Conservation (phyloP, 2,329 filamentous ascomycete genomes). For the Diaporthe citriasiana region DNA sequence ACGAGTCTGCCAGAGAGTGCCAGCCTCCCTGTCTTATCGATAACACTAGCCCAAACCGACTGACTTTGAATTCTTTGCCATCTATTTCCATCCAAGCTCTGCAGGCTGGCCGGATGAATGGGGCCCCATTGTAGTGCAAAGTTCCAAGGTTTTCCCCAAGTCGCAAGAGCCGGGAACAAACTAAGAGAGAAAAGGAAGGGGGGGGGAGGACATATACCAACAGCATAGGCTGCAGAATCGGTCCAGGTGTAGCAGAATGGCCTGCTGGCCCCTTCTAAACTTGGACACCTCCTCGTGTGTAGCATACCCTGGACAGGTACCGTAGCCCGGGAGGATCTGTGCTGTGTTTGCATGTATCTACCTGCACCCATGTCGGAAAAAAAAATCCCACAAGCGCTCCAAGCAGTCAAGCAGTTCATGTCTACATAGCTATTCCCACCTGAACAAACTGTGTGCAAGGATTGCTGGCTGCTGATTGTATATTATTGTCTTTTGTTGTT, state of each 20-base stretch:
- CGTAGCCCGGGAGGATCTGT: neutral
- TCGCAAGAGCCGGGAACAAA: neutral
- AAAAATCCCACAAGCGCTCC: constrained; percentile 11
- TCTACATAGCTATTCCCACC: neutral
- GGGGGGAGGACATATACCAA: neutral
- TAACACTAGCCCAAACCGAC: constrained; percentile 4
- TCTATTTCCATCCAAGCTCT: constrained; percentile 11
- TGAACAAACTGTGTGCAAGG: neutral
- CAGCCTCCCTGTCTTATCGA: constrained; percentile 28
- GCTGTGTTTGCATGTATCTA: neutral
- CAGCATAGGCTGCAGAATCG: neutral
- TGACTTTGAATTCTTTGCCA: constrained; percentile 18
- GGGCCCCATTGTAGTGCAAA: neutral
- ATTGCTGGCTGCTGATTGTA: neutral
- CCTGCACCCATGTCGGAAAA: constrained; percentile 2
- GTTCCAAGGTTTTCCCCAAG: constrained; percentile 5
- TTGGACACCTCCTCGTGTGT: constrained; percentile 8
- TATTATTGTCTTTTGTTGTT: neutral
- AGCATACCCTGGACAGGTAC: constrained; percentile 16
- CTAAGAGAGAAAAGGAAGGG: neutral
- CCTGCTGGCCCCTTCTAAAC: constrained; percentile 28
- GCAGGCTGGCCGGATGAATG: neutral
- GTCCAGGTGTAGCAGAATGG: constrained; percentile 4
- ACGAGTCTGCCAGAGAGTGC: neutral
- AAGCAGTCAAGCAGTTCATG: neutral